A percentile compares a stretch with the other conserved stretches of the same genome.
Evolutionary conservation across 495 filamentous ascomycete species (phyloP).

Genomic region (Penicillium bialowiezense): DNA sequence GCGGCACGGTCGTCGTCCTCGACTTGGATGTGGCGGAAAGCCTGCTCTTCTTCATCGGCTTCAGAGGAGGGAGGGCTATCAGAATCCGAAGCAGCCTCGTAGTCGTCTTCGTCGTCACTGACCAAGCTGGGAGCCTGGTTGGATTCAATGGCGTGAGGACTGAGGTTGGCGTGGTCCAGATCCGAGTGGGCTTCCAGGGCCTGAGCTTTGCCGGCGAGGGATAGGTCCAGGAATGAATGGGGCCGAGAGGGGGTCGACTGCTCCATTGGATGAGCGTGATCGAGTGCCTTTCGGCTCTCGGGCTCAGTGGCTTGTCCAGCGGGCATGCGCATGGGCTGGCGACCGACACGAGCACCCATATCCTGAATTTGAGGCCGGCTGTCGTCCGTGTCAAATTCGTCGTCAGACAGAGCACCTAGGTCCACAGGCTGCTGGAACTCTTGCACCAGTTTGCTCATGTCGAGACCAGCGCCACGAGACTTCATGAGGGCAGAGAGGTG

Average conservation of each 20-base stretch:
- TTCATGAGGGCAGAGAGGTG: conserved; percentile 71
- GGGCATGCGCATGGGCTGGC: conserved; percentile 56
- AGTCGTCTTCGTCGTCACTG: conserved; percentile 81
- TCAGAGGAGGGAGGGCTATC: conserved; percentile 45
- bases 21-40: conserved; percentile 50
- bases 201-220: conserved; percentile 29
- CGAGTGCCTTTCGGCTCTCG: conserved; percentile 54
- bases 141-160: conserved; percentile 74
- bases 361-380: conserved; percentile 32
- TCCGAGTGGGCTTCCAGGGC: conserved; percentile 38
- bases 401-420: conserved; percentile 45
- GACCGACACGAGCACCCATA: conserved; percentile 22
- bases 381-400: conserved; percentile 51
- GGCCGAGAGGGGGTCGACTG: conserved; percentile 34
- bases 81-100: conserved; percentile 51
- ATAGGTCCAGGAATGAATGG: conserved; percentile 34
- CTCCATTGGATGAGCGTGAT: conserved; percentile 24
- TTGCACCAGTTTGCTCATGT: conserved; percentile 54
- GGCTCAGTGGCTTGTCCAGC: conserved; percentile 54
- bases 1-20: conserved; percentile 48
- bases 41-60: conserved; percentile 45
- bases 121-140: conserved; percentile 82
- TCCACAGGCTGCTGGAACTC: conserved; percentile 23
- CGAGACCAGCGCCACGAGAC: conserved; percentile 58
- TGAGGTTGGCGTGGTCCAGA: conserved; percentile 61